Base-by-base conservation (phyloP, 1,284 basidiomycete species). In the Phaffia rhodozyma region DNA sequence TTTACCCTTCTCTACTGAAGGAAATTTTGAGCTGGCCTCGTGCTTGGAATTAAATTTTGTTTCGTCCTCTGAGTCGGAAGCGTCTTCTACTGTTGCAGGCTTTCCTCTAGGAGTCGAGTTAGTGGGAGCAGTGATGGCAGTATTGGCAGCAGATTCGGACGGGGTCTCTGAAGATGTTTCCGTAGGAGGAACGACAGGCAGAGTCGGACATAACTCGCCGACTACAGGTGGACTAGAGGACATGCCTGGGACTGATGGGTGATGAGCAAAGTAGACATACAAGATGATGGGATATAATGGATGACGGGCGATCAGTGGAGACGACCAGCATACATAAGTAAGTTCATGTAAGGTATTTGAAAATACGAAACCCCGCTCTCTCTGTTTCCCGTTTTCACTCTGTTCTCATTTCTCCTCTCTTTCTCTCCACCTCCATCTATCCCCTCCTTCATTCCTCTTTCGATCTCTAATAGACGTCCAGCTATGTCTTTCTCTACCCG, bases 391-490 rank as follows among this genome's bases (percentile, higher is more conserved):
- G 38, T 43, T 43, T 43, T 43, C 23, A 25, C 51, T 30, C 51
- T 53, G 29, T 20, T 30, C 21, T 60, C 34, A 27, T 52, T 55
- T 48, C 49, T 61, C 23, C 47, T 29, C 60, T 32, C 25, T 18
- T 27, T 51, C 25, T 62, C 55, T 23, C 27, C 54, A n/a, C 49
- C 38, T 61, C 38, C 38, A 43, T 43, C 38, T 43, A 43, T 43
- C 38, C 38, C 38, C 32, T 43, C 16, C 38, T 43, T 49, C 52
- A 29, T 30, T 29, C 60, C 2, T 58, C 43, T 60, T 20, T 51
- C 20, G 34, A 55, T 27, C 49, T 38, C 43, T 52, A 63, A 68
- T 67, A 43, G 52, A 79, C 79, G 78, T 76, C 87, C 71, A 83
- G 34, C 23, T 34, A 65, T 65, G 63, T 65, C 63, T 29, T 65